Base-by-base conservation (phyloP, 208 protist species). In the Porcisia hertigi region DNA sequence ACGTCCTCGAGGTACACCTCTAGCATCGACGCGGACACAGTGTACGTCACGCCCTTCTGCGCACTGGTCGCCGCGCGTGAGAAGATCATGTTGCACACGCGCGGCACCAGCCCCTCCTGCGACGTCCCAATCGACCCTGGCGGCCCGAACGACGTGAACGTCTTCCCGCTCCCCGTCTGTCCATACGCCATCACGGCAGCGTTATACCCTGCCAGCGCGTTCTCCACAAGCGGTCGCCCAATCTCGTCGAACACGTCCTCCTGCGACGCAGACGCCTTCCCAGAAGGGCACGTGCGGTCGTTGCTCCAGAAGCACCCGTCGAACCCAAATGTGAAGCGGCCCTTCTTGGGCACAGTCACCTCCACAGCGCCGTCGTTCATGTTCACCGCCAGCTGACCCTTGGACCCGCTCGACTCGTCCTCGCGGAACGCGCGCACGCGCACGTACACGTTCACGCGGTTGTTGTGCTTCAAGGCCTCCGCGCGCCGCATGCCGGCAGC, bases 1-100 rank as follows among this genome's bases (percentile, higher is more conserved):
- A 99, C 94, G 71, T 96, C 88, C 73, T 99, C 98, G 74, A 98
- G 94, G 87, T 99, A 99, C 41, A 99, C 96, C 82, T 99, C 98
- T 60, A 99, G 75, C 88, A 98, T 98, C 23, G 90, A 97, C 25
- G 77, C 90, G 18, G 71, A 75, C 54, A 94, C 82, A 58, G 84
- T 86, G 80, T 91, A 91, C 73, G 67, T 81, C 53, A 92, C 81
- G 39, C 90, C 90, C 78, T 89, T 91, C 81, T 94, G 85, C 30
- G 78, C 81, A 64, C 82, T 85, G 70, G 73, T 82, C 30, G 75
- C 80, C 57, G 87, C 90, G 55, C 87, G 85, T 41, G 75, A 80
- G 70, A 96, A 96, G 65, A 96, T 87, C 88, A 92, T 92, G 69
- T 94, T 90, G 82, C 90, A 96, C 43, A 96, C 84, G 36, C 92